Conservation (phyloP, 2,329 filamentous ascomycete genomes). For the Trichoderma citrinoviride region DNA sequence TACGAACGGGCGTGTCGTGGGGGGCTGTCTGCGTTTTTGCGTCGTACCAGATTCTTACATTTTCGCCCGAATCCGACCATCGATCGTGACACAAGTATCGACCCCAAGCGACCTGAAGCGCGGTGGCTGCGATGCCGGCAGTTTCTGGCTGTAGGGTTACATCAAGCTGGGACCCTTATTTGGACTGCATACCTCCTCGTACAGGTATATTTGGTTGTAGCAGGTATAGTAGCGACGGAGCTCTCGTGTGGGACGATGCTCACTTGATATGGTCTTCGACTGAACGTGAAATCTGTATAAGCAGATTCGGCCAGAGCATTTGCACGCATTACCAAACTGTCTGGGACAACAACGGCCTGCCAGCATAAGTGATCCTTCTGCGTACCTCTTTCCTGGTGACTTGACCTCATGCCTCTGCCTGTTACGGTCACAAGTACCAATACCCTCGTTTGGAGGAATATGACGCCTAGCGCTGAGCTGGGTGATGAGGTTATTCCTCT, state of each 20-base stretch:
- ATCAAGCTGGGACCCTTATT: background rate
- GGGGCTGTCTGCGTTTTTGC: background rate
- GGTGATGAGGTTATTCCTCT: constrained; percentile 9
- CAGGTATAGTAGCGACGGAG: background rate
- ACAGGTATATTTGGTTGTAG: too few relatives aligned
- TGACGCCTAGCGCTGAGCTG: constrained; percentile 2
- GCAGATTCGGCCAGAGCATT: background rate
- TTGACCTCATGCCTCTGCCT: background rate
- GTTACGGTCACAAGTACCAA: background rate
- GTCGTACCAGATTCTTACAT: background rate
- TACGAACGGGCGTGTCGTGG: background rate
- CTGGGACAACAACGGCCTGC: too few relatives aligned
- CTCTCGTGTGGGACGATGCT: background rate
- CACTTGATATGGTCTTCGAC: background rate
- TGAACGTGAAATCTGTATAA: background rate
- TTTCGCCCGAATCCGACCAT: constrained; percentile 9
- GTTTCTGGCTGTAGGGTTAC: constrained; percentile 4
- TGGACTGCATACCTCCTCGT: background rate
- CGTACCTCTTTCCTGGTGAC: too few relatives aligned
- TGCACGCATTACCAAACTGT: too few relatives aligned
- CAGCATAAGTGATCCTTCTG: too few relatives aligned
- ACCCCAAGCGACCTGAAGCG: background rate
- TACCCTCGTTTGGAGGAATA: background rate
- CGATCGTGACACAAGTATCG: background rate
- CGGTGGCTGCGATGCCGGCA: background rate